Conservation (phyloP, 2,329 filamentous ascomycete genomes). For the Plectosphaerella cucumerina region DNA sequence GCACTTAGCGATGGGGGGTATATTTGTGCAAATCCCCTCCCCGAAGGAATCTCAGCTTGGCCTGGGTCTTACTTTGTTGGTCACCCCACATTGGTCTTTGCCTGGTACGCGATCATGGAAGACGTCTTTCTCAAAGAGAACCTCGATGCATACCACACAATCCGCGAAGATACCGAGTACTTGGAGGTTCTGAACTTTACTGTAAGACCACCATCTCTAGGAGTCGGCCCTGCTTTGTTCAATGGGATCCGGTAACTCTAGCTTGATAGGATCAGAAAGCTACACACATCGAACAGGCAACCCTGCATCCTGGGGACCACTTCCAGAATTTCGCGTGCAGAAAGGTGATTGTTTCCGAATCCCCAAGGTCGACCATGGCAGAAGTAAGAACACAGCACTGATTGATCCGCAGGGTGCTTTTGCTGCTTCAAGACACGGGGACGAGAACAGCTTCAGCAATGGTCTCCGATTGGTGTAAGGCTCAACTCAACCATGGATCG, state of each 20-base stretch:
- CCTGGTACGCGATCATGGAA: neutral
- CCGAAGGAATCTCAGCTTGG: too few relatives aligned
- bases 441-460: neutral
- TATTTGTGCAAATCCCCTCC: too few relatives aligned
- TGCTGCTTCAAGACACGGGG: neutral
- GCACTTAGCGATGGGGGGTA: too few relatives aligned
- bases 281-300: neutral
- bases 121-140: neutral
- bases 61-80: too few relatives aligned
- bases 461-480: neutral
- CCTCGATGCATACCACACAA: neutral
- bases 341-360: neutral
- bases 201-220: neutral
- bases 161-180: neutral
- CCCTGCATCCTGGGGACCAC: neutral
- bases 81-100: too few relatives aligned
- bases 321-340: neutral
- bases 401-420: neutral
- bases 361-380: too few relatives aligned
- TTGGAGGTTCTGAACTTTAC: neutral
- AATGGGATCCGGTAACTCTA: too few relatives aligned
- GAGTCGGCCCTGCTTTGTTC: too few relatives aligned
- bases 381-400: too few relatives aligned
- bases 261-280: neutral
- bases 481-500: neutral